These are phyloP conservation scores for Cyberlindnera misumaiensis DNA, from an alignment of 805 yeast species.

Conservation along the genomic window DNA sequence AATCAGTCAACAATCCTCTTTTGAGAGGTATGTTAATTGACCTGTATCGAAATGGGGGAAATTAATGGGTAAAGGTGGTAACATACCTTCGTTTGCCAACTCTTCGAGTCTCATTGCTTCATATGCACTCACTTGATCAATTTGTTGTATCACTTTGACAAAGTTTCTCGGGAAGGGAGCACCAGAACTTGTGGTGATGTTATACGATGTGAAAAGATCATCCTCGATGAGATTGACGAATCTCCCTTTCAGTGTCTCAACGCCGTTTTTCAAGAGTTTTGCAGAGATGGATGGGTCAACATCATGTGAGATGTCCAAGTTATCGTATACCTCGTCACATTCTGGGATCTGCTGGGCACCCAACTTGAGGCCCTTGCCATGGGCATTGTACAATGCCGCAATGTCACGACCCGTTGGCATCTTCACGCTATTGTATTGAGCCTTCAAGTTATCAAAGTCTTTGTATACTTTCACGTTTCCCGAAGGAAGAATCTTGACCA, in stretches of 20 bases:
- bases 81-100: constrained; percentile 20
- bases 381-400: constrained; percentile 19
- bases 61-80: not conserved
- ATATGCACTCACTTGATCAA: constrained; percentile 20
- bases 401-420: constrained; percentile 24
- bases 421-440: constrained; percentile 35
- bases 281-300: constrained; percentile 37
- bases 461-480: constrained; percentile 41
- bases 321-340: constrained; percentile 36
- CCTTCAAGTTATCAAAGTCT: constrained; percentile 53
- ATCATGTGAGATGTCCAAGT: constrained; percentile 33
- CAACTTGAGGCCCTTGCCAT: constrained; percentile 18
- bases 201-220: constrained; percentile 37
- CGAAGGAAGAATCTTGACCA: constrained; percentile 52
- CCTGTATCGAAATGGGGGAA: constrained; percentile 1
- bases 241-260: constrained; percentile 39
- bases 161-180: constrained; percentile 17
- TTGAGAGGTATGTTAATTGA: too few species aligned
- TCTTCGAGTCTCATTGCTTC: constrained; percentile 20
- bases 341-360: constrained; percentile 24
- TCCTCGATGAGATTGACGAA: constrained; percentile 38
- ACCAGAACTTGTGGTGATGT: constrained; percentile 40
- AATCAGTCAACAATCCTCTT: too few species aligned
- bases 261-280: constrained; percentile 43
- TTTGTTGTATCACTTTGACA: constrained; percentile 17